These are phyloP conservation scores for Coprinellus aureogranulatus DNA, from an alignment of 768 basidiomycete genomes.

Conservation along the genomic window DNA sequence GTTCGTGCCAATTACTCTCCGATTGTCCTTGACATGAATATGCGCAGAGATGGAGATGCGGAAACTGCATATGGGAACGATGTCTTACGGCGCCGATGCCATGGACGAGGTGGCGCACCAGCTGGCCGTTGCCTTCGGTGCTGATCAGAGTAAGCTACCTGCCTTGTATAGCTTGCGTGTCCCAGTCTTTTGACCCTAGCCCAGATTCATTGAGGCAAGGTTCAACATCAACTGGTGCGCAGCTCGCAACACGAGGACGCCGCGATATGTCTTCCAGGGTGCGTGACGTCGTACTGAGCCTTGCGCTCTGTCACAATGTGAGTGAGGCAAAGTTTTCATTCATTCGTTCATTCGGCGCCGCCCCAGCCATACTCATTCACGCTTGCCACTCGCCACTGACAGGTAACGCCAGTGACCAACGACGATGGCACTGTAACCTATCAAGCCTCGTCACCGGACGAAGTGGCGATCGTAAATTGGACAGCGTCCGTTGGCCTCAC, in stretches of 20 bases:
- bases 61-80: slow-evolving; percentile 97
- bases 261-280: slow-evolving; percentile 94
- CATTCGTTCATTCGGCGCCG: background rate
- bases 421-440: slow-evolving; percentile 95
- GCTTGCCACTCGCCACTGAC: slow-evolving; percentile 2
- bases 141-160: slow-evolving; percentile 48
- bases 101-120: slow-evolving; percentile 99
- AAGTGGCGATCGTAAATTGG: slow-evolving; percentile 98
- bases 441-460: slow-evolving; percentile 98
- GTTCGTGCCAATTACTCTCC: background rate
- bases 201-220: background rate
- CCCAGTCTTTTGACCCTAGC: too few species aligned
- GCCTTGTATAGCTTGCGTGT: background rate
- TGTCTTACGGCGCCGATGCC: slow-evolving; percentile 95
- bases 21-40: background rate
- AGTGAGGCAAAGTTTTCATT: slow-evolving; percentile 37
- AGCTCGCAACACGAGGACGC: slow-evolving; percentile 82
- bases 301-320: slow-evolving; percentile 96
- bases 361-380: too few species aligned
- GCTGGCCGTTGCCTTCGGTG: slow-evolving; percentile 80
- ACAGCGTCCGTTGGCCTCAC: slow-evolving; percentile 93
- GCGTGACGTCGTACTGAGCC: slow-evolving; percentile 86
- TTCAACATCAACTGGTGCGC: slow-evolving; percentile 69
- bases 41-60: slow-evolving; percentile 96
- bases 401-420: slow-evolving; percentile 95